Evolutionary conservation across 805 yeast species (phyloP), one percentile per base, ranked within the genome.

Genomic region (Candida multigemmis): DNA sequence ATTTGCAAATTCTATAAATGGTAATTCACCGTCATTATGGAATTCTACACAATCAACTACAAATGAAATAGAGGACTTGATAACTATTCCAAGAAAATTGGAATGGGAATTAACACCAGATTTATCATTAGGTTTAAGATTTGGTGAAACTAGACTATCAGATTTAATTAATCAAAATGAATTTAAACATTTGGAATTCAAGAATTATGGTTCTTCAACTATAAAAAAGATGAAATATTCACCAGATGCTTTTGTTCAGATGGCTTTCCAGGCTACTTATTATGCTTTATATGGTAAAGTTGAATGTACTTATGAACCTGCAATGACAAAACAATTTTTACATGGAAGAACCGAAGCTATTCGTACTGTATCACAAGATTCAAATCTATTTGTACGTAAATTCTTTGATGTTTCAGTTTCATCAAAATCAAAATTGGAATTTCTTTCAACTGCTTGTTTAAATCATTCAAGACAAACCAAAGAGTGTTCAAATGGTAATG

Each of bases 291-390:
- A 86, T 48, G 96, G 96, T 25, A 82, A 81, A 46, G 89, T 85
- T 21, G 96, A 85, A 52, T 82, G 93, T 37, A 84, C 94, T 5
- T 86, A 86, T 50, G 96, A 86, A 56, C 96, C 96, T 2, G 95
- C 95, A 6, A 86, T 86, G 96, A 87, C 96, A 4, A 86, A 86
- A 51, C 63, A 62, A 33, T 86, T 77, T 48, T 67, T 78, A 36
- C 94, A 86, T 47, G 96, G 96, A 7, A 70, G 96, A 50, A 86
- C 96, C 1, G 96, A 86, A 53, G 94, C 95, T 3, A 75, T 86
- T 30, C 66, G 96, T 43, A 71, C 94, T 0, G 96, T 86, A 4
- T 75, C 89, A 5, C 64, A 71, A 40, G 84, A 84, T 46, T 78
- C 91, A 1, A 81, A 81, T 44, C 63, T 70, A 24, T 86, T 85